These are phyloP conservation scores for Fusarium verticillioides DNA, from an alignment of 2,329 filamentous ascomycete species.

Conservation along the genomic window DNA sequence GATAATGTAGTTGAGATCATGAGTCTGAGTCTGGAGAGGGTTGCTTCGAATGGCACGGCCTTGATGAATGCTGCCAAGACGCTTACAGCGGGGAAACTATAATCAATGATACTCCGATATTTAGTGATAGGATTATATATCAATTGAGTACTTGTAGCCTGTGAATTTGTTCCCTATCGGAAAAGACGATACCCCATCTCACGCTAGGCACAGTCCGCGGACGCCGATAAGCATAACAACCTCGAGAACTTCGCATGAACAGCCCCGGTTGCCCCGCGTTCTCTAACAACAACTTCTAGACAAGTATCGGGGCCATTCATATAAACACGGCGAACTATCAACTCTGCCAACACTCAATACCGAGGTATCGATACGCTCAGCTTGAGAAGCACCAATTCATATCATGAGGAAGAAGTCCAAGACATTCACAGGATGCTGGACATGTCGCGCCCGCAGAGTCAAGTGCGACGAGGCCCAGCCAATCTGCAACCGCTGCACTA, in stretches of 20 bases:
- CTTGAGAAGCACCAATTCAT: rapidly evolving
- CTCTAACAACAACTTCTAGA: no score
- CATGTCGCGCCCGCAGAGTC: neutral
- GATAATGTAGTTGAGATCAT: neutral
- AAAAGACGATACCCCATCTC: neutral
- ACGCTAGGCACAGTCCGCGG: neutral
- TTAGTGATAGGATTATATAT: neutral
- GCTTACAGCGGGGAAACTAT: neutral
- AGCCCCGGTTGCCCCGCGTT: neutral
- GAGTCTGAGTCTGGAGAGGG: neutral
- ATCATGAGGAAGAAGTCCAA: neutral
- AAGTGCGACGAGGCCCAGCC: neutral
- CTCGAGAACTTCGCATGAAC: neutral
- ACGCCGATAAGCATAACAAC: neutral
- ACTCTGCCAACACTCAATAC: no score
- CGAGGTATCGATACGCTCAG: rapidly evolving
- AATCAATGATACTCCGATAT: neutral
- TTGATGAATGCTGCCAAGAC: neutral
- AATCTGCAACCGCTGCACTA: neutral
- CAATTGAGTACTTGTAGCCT: neutral
- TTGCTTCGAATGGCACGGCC: neutral
- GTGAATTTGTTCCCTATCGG: neutral
- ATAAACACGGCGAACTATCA: no score
- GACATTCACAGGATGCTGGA: neutral
- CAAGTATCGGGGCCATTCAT: no score